Conservation (phyloP, 129 eudicot genomes). For the Chrysanthemum seticuspe region DNA sequence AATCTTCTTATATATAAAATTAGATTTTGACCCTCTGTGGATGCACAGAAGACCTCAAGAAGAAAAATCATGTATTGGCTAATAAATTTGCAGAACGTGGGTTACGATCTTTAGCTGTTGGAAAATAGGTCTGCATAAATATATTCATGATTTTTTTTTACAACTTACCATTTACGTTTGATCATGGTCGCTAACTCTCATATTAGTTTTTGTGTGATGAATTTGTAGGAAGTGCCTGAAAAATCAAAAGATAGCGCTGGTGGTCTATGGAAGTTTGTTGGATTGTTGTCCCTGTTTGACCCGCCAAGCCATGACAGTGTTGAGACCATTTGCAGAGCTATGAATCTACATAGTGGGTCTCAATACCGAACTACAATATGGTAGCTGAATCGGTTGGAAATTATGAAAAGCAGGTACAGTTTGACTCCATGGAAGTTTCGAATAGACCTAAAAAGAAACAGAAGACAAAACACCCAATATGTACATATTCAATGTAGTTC, state of each 20-base stretch:
- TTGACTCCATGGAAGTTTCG: conserved; percentile 66
- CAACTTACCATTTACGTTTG: neutral
- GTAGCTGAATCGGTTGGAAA: conserved; percentile 82
- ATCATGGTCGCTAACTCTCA: conserved; percentile 3
- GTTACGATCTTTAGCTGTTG: conserved; percentile 82
- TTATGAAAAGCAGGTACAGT: conserved; percentile 60
- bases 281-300: conserved; percentile 77
- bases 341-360: conserved; percentile 54
- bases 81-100: conserved; percentile 92
- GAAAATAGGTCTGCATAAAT: conserved; percentile 56
- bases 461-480: conserved; percentile 71
- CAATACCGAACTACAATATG: conserved; percentile 50
- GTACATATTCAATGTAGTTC: conserved; percentile 4
- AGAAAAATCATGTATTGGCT: conserved; percentile 72
- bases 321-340: conserved; percentile 87
- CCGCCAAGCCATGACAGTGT: conserved; percentile 96
- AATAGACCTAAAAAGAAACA: conserved; percentile 83
- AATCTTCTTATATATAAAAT: neutral
- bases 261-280: conserved; percentile 80
- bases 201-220: neutral
- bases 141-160: neutral
- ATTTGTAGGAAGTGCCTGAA: conserved; percentile 73
- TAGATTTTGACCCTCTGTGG: conserved; percentile 82
- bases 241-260: conserved; percentile 75
- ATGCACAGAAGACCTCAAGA: conserved; percentile 73